Base-by-base conservation (phyloP, 73 alveolate genomes). In the Strombidium stylifer region DNA sequence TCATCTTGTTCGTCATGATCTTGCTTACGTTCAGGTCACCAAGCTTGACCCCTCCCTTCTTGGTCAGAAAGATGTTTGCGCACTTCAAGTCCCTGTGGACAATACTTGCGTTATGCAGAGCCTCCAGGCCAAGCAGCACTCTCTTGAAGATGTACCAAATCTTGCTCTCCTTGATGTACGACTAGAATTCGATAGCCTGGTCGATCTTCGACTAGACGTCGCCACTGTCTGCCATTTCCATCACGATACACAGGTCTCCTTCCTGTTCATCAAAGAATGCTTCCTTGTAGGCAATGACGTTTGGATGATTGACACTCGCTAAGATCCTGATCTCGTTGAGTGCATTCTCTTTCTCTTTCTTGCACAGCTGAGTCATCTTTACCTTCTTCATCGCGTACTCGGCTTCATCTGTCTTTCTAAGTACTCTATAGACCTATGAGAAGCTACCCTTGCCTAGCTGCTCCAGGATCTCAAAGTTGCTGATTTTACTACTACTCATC, bases 281-380 rank as follows among this genome's bases (percentile, higher is more conserved):
- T 71, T 89, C 94, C 72, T 89, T 89, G 37, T 89, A 89, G 1
- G 92, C 96, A 57, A 88, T 80, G 6, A 87, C 82, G 47, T 87
- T 87, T 47, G 58, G 74, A 50, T 84, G 94, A 2, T 64, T 21
- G 30, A 74, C 73, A 18, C 69, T 62, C 1, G 86, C 86, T 0
- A 73, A 64, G 25, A 73, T 73, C 31, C 86, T 36, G 15, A 73
- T 69, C 34, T 73, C 86, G 26, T 73, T 73, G n/a, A 73, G 27
- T 6, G 86, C 86, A 61, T 73, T 73, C 49, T 59, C 24, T 45
- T 50, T 48, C 31, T 73, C 86, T 35, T 73, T 73, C 12, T 64
- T 67, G 11, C 53, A 57, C 39, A 69, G 28, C 15, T 57, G 41
- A 6, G 50, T 44, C 45, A 69, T 41, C 24, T 50, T 32, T 0